Conservation (phyloP, 805 yeast genomes). For the Diddensiella transvaalensis region DNA sequence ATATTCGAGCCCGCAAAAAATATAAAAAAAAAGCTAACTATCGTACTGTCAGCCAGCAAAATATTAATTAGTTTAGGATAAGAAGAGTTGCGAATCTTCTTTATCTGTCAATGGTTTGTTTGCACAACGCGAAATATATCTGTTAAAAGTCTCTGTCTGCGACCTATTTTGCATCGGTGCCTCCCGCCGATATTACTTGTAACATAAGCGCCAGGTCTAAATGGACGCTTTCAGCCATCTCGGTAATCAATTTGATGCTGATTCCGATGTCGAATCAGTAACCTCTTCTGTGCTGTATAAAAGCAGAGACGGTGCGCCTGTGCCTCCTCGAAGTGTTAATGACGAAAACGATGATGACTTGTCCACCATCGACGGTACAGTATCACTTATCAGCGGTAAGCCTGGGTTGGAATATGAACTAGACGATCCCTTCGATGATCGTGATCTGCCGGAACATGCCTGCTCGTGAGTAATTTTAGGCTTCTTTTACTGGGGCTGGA, state of each 20-base stretch:
- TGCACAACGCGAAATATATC: too few species aligned
- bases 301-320: conserved; percentile 17
- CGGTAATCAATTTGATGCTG: conserved; percentile 18
- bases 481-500: not conserved
- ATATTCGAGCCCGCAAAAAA: too few species aligned
- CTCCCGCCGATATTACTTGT: too few species aligned
- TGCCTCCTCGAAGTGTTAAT: conserved; percentile 1
- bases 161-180: too few species aligned
- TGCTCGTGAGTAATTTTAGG: conserved; percentile 36
- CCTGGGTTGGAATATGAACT: conserved; percentile 13
- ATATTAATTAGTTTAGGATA: too few species aligned
- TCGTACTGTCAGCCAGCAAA: too few species aligned
- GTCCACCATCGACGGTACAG: conserved; percentile 21
- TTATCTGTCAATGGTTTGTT: too few species aligned
- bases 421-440: conserved; percentile 22
- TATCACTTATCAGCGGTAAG: conserved; percentile 18
- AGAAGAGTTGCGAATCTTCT: too few species aligned
- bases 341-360: conserved; percentile 14
- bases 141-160: too few species aligned
- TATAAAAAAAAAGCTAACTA: too few species aligned
- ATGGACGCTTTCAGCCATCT: conserved; percentile 22
- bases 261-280: conserved; percentile 28
- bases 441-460: conserved; percentile 40
- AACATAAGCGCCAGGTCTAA: too few species aligned
- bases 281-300: conserved; percentile 28